Evolutionary conservation across 768 basidiomycete genomes (phyloP).

Genomic region (Kwoniella pini): DNA sequence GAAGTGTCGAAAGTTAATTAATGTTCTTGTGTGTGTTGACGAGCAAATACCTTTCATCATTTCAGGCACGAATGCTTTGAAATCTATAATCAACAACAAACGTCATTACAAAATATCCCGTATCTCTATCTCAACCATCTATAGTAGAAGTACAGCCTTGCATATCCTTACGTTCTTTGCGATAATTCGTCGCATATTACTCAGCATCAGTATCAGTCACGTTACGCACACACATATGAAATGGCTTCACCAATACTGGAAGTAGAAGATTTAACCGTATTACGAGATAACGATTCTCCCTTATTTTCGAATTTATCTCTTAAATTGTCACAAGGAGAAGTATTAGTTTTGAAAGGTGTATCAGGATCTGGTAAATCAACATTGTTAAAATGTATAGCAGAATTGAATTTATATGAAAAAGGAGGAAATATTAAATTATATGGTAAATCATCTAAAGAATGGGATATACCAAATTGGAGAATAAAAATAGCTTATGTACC

Average conservation of each 20-base stretch:
- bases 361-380: conserved; percentile 72
- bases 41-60: too few relatives aligned
- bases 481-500: conserved; percentile 82
- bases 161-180: too few relatives aligned
- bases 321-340: conserved; percentile 59
- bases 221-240: too few relatives aligned
- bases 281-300: conserved; percentile 23
- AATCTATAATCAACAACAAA: too few relatives aligned
- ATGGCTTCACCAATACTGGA: conserved; percentile 20
- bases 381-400: conserved; percentile 78
- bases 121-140: too few relatives aligned
- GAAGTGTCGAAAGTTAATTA: too few relatives aligned
- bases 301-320: conserved; percentile 25
- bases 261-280: conserved; percentile 30
- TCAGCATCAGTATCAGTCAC: not conserved
- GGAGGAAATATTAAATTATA: conserved; percentile 63
- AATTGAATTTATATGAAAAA: conserved; percentile 69
- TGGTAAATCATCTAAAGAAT: conserved; percentile 63
- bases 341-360: conserved; percentile 74
- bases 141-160: too few relatives aligned
- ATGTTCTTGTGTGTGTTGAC: too few relatives aligned
- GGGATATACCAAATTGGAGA: conserved; percentile 66
- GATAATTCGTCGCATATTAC: too few relatives aligned
- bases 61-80: too few relatives aligned
- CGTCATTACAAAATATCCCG: too few relatives aligned